phyloP scores from a whole-genome alignment of 495 filamentous ascomycete species.

The Cladorrhinum samala region DNA sequence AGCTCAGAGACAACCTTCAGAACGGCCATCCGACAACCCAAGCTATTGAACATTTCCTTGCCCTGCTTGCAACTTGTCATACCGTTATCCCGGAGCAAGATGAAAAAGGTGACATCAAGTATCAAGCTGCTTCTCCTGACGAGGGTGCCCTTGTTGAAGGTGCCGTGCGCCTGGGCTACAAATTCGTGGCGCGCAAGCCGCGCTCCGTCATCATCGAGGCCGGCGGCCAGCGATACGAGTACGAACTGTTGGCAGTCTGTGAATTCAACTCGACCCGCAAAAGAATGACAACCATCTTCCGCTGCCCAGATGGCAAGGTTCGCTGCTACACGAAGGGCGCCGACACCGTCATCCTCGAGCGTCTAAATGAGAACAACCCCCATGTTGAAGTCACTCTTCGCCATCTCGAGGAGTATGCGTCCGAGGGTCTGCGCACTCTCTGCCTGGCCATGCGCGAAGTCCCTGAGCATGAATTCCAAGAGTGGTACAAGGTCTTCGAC shows the following conservation, averaged over 20 bases:
- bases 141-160: constrained; percentile 96
- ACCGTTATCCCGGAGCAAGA: constrained; percentile 92
- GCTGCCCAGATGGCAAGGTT: constrained; percentile 93
- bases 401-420: constrained; percentile 96
- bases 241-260: constrained; percentile 89
- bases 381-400: constrained; percentile 81
- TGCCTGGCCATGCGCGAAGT: constrained; percentile 95
- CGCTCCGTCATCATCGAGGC: constrained; percentile 74
- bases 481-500: constrained; percentile 84
- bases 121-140: constrained; percentile 95
- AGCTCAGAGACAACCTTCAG: constrained; percentile 63
- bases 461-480: constrained; percentile 80
- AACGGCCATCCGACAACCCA: constrained; percentile 55
- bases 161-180: constrained; percentile 77
- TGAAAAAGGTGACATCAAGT: constrained; percentile 79
- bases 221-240: constrained; percentile 65
- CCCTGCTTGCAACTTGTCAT: constrained; percentile 85
- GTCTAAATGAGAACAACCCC: constrained; percentile 71
- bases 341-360: constrained; percentile 94
- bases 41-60: constrained; percentile 83
- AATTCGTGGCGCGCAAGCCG: constrained; percentile 85
- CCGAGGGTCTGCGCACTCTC: constrained; percentile 89
- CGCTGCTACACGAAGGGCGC: constrained; percentile 93
- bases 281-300: constrained; percentile 94
- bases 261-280: constrained; percentile 99